Evolutionary conservation across 176 grass and related monocot genomes (phyloP).

Genomic region (Carex littledalei): DNA sequence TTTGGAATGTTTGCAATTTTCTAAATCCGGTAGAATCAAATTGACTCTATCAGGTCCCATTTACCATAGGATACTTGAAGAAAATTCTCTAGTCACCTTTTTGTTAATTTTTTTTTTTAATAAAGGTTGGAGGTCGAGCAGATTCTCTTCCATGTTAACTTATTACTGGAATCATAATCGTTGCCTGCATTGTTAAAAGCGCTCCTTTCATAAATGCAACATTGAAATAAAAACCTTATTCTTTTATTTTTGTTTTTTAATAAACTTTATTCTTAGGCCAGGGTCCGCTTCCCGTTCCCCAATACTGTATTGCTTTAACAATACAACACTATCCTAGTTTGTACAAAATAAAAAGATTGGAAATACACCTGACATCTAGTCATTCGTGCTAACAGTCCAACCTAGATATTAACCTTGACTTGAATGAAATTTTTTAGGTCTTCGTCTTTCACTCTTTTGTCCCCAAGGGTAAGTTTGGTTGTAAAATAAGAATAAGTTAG

Average conservation of each 20-base stretch:
- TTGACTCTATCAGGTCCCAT: too few relatives aligned
- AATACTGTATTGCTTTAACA: not conserved
- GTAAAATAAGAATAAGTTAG: too few relatives aligned
- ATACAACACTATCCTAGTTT: not conserved
- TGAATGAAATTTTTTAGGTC: not conserved
- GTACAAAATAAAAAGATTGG: not conserved
- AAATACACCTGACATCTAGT: not conserved
- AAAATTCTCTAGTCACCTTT: too few relatives aligned
- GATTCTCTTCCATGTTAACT: too few relatives aligned
- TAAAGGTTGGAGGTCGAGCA: too few relatives aligned
- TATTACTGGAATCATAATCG: not conserved
- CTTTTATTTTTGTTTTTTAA: not conserved
- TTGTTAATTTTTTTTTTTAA: too few relatives aligned
- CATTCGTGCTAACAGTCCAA: not conserved
- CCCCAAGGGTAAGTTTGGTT: too few relatives aligned
- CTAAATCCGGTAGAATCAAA: too few relatives aligned
- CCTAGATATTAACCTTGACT: not conserved
- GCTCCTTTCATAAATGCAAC: slow-evolving; percentile 8
- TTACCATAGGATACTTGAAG: too few relatives aligned
- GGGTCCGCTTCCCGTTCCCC: not conserved
- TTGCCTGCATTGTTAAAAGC: not conserved
- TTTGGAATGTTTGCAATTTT: too few relatives aligned
- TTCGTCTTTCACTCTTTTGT: not conserved
- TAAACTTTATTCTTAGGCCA: not conserved
- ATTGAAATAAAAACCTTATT: not conserved